These are phyloP conservation scores for Dorcoceras hygrometricum DNA, from an alignment of 257 asterid species.

Conservation along the genomic window DNA sequence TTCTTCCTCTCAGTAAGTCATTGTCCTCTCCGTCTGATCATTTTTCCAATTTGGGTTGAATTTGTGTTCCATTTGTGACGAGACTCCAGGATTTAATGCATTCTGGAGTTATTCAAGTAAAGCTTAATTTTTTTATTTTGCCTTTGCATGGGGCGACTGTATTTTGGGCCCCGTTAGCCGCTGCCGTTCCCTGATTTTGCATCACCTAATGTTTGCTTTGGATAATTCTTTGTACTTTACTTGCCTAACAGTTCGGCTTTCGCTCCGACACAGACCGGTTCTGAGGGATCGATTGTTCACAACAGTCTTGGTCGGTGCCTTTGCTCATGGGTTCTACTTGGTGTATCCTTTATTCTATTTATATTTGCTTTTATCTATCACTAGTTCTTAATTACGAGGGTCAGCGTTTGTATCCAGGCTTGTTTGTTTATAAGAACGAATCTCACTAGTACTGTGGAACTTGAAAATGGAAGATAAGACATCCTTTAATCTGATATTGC, in stretches of 20 bases:
- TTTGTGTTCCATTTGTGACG: not conserved
- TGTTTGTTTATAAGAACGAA: no score
- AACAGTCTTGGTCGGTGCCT: conserved; percentile 75
- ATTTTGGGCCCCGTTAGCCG: not conserved
- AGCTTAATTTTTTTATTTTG: not conserved
- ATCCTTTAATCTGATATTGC: no score
- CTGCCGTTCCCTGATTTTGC: not conserved
- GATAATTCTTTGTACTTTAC: not conserved
- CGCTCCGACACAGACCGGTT: conserved; percentile 64
- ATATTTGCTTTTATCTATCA: not conserved
- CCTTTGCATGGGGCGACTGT: not conserved
- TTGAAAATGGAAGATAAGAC: no score
- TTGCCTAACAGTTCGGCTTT: conserved; percentile 43
- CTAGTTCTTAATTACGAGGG: not conserved
- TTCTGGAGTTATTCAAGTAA: no score
- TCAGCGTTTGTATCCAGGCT: not conserved
- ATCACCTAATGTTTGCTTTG: not conserved
- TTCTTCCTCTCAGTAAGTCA: conserved; percentile 74
- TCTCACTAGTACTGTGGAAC: not conserved
- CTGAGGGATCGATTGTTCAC: conserved; percentile 73
- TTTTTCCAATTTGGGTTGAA: not conserved
- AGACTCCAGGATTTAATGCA: not conserved
- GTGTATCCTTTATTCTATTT: conserved; percentile 55
- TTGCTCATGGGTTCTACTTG: conserved; percentile 71
- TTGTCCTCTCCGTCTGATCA: not conserved